Base-by-base conservation (phyloP, 345 rosid genomes). In the Gynandropsis gynandra region DNA sequence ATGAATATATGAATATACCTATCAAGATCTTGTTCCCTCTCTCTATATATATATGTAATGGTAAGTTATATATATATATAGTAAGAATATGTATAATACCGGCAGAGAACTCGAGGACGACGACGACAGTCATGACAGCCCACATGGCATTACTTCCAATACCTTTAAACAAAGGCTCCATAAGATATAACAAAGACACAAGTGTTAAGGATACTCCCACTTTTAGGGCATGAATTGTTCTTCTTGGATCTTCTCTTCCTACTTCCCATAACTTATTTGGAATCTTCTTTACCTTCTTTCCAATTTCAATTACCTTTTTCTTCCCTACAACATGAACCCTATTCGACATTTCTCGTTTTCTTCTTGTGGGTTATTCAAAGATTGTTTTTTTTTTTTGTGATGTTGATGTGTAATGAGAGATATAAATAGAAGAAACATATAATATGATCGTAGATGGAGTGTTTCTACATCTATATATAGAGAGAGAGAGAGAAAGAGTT, bases 71-170 rank as follows among this genome's bases (percentile, higher is more conserved):
- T n/a, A n/a, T n/a, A n/a, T n/a, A n/a, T n/a, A n/a, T n/a, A n/a
- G n/a, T n/a, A n/a, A n/a, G n/a, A n/a, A n/a, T n/a, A n/a, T n/a
- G n/a, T n/a, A 50, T n/a, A 13, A 54, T 39, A 80, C 95, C 96
- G 5, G 78, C 85, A 32, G 85, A 79, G 56, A 80, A 87, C 72
- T 83, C 96, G 2, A 83, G 77, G 39, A 83, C 96, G 44, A 87
- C 89, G 15, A 87, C 89, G 21, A 87, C 94, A 11, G 96, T 83
- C 87, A 83, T 70, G 58, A 81, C 87, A 11, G 94, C 85, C 94
- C 95, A 81, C 5, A 83, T 81, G 27, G 94, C 83, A 64, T 42
- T 76, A 8, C 48, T 56, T 7, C 93, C 95, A 9, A 83, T 56
- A 34, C 75, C 75, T 64, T 85, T 64, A 50, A 63, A 83, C 66